These are phyloP conservation scores for Zygoascus ofunaensis DNA, from an alignment of 805 yeast genomes.

Conservation along the genomic window DNA sequence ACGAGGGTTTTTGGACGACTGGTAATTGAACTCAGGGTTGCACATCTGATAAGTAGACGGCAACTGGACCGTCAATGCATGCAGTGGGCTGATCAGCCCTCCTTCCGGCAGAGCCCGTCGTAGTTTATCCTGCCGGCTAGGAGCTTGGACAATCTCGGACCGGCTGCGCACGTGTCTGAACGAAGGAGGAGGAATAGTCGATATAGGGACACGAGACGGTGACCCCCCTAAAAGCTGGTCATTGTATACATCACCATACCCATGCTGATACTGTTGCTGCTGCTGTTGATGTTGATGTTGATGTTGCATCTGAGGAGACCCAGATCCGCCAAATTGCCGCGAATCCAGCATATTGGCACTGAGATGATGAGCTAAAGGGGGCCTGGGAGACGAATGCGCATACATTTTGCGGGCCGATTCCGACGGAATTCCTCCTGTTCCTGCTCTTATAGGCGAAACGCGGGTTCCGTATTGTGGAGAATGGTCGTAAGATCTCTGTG, in stretches of 20 bases:
- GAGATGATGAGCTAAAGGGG: conserved; percentile 4
- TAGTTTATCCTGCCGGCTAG: conserved; percentile 23
- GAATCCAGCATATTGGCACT: no score
- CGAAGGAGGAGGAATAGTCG: conserved; percentile 22
- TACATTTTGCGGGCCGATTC: conserved; percentile 6
- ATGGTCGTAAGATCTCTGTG: neutral
- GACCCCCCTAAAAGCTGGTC: no score
- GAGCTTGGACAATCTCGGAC: conserved; percentile 28
- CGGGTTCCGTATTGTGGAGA: neutral
- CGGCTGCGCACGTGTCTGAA: conserved; percentile 28
- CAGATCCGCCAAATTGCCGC: no score
- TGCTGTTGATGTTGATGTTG: conserved; percentile 1
- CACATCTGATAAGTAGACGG: conserved; percentile 78
- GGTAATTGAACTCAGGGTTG: conserved; percentile 75
- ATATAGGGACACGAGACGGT: neutral
- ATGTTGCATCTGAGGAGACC: neutral
- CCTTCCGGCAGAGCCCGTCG: conserved; percentile 32
- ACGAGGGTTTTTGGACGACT: conserved; percentile 77
- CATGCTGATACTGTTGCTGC: neutral
- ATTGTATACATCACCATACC: neutral
- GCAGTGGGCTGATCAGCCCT: conserved; percentile 47
- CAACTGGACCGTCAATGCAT: conserved; percentile 68
- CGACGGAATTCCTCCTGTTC: neutral
- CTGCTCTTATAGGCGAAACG: neutral
- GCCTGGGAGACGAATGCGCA: conserved; percentile 6